Conservation (phyloP, 768 basidiomycete genomes). For the Boletus subparvulus region DNA sequence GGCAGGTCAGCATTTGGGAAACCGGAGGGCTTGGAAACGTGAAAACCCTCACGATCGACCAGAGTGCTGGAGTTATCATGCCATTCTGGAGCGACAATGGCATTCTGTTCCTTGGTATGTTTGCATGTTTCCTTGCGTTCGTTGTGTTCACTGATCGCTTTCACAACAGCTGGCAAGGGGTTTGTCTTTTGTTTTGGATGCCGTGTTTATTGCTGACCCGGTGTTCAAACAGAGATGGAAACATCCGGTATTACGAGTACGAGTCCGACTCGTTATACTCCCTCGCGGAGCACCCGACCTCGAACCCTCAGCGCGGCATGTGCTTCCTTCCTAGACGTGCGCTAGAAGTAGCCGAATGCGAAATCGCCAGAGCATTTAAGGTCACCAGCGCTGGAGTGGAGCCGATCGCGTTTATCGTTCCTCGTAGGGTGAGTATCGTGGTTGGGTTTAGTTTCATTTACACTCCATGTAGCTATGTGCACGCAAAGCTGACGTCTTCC, state of each 20-base stretch:
- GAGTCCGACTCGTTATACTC: constrained; percentile 79
- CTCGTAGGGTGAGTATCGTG: constrained; percentile 65
- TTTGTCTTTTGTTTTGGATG: constrained; percentile 31
- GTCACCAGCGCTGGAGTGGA: constrained; percentile 72
- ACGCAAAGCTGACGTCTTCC: not conserved
- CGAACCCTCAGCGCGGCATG: constrained; percentile 95
- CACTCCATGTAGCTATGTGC: not conserved
- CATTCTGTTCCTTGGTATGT: constrained; percentile 76
- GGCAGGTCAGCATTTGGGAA: constrained; percentile 91
- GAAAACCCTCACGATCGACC: constrained; percentile 81
- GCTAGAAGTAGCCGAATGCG: constrained; percentile 86
- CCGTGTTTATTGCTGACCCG: not conserved
- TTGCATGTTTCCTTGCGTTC: not conserved
- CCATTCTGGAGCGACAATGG: constrained; percentile 97
- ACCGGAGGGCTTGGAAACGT: constrained; percentile 69
- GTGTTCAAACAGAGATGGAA: constrained; percentile 70
- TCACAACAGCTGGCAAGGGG: constrained; percentile 78
- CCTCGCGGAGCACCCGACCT: constrained; percentile 82
- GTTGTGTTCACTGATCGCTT: constrained; percentile 1
- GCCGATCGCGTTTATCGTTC: constrained; percentile 93
- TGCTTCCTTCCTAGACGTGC: constrained; percentile 93
- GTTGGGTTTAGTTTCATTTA: not conserved
- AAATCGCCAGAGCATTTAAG: constrained; percentile 95
- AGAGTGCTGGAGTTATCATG: constrained; percentile 92
- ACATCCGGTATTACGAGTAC: constrained; percentile 97